phyloP scores from a whole-genome alignment of 1,284 basidiomycete species.

The Sporisorium reilianum region DNA sequence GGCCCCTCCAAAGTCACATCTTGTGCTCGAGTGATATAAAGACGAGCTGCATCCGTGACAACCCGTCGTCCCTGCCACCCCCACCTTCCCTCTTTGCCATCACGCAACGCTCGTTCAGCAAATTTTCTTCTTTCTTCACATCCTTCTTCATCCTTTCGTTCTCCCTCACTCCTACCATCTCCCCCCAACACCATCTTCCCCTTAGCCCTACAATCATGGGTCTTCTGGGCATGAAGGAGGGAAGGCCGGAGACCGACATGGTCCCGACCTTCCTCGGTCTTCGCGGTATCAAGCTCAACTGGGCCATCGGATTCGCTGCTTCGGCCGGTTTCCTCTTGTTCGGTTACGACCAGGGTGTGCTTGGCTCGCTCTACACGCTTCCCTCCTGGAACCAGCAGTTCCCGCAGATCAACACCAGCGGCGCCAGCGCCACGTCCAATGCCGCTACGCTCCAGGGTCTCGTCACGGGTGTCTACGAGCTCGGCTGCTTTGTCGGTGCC shows the following conservation, averaged over 20 bases:
- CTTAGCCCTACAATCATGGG: conserved; percentile 40
- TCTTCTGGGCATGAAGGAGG: conserved; percentile 34
- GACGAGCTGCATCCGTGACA: not conserved
- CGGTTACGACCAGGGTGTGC: conserved; percentile 68
- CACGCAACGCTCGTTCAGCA: not conserved
- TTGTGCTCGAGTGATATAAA: not conserved
- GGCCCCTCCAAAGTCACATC: conserved; percentile 3
- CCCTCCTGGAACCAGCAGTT: conserved; percentile 56
- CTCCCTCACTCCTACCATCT: not conserved
- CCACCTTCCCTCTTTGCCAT: not conserved
- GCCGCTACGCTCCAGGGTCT: conserved; percentile 59
- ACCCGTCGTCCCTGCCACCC: not conserved
- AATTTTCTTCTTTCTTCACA: not conserved
- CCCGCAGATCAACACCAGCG: conserved; percentile 56
- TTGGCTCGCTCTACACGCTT: conserved; percentile 64
- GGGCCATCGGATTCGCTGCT: conserved; percentile 62
- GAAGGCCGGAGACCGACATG: conserved; percentile 45
- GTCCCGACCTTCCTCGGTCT: conserved; percentile 58
- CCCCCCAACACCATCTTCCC: not conserved
- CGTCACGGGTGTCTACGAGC: conserved; percentile 65
- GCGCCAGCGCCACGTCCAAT: conserved; percentile 35
- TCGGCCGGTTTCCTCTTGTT: conserved; percentile 67
- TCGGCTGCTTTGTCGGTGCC: conserved; percentile 64
- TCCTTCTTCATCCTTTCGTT: not conserved
- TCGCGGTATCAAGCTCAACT: conserved; percentile 53